These are phyloP conservation scores for Penicillium coprophilum DNA, from an alignment of 495 filamentous ascomycete genomes.

Conservation along the genomic window DNA sequence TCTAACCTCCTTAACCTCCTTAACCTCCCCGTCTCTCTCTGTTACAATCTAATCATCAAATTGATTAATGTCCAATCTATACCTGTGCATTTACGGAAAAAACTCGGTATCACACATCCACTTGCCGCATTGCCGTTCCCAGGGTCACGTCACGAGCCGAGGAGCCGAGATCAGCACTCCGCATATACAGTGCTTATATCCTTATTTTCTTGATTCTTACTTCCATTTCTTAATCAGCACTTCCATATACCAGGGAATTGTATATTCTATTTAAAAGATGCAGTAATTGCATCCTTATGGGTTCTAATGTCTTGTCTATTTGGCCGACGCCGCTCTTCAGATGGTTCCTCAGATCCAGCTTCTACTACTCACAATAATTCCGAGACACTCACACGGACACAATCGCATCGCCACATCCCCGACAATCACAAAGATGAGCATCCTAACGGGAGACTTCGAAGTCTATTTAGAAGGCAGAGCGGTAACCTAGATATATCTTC, in stretches of 20 bases:
- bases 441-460: constrained; percentile 23
- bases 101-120: constrained; percentile 17
- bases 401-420: constrained; percentile 8
- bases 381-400: neutral
- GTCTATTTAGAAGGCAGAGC: constrained; percentile 31
- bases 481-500: constrained; percentile 10
- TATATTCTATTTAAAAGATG: neutral
- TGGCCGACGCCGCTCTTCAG: constrained; percentile 26
- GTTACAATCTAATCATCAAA: neutral
- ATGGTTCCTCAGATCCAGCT: constrained; percentile 24
- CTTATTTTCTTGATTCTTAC: neutral
- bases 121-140: constrained; percentile 16
- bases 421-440: constrained; percentile 6
- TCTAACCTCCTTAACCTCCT: neutral
- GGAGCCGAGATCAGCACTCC: constrained; percentile 12
- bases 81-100: neutral
- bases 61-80: too few relatives aligned
- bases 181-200: constrained; percentile 13
- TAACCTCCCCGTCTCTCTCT: neutral
- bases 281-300: neutral
- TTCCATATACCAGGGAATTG: neutral
- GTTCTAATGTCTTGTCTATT: constrained; percentile 24
- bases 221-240: neutral
- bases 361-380: constrained; percentile 7
- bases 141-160: constrained; percentile 26